Evolutionary conservation across 1,284 basidiomycete species (phyloP), one percentile per base, ranked within the genome.

Genomic region (Moniliella sp.): DNA sequence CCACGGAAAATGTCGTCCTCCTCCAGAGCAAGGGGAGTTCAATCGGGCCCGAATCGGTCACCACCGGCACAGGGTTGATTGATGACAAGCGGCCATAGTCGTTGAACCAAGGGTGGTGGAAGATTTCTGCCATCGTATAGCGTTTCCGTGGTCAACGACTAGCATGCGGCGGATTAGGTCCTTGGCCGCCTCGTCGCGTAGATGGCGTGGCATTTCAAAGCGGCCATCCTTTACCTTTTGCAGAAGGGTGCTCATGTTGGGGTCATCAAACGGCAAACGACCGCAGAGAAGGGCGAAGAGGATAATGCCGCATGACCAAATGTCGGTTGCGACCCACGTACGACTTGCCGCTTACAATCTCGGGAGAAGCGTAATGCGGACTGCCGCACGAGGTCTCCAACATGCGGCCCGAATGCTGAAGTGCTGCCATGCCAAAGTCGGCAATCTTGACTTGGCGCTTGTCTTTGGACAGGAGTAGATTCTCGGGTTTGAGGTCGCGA

Each of bases 351-450:
- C 83, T 80, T 37, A 97, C 84, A 50, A 99, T 88, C 64, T 99
- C 91, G 2, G 91, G 91, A 46, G 78, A 82, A 9, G 88, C 91
- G 48, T 99, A 99, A 64, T 99, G 91, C 32, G 91, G 91, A 41
- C 78, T 82, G 11, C 91, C 91, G 54, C 91, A 97, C 57, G 78
- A 83, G 2, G 88, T 97, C 66, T 94, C 82, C 29, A 94, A 73
- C 61, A 91, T 72, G 28, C 75, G 68, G 25, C 50, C 58, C 1
- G 42, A 44, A 71, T 46, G 45, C 25, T 45, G 79, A 74, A 82
- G 84, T n/a, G 78, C 78, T 1, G 91, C 91, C 81, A 97, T 88
- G 12, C 91, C 88, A 62, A 97, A 99, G 65, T 97, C 91, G 2
- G 84, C 86, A 17, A 99, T 76, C 63, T 94, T 97, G 46, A 62